A percentile compares a stretch with the other conserved stretches of the same genome.
Evolutionary conservation across 2,329 filamentous ascomycete genomes (phyloP).

Genomic region (Sporothrix globosa): DNA sequence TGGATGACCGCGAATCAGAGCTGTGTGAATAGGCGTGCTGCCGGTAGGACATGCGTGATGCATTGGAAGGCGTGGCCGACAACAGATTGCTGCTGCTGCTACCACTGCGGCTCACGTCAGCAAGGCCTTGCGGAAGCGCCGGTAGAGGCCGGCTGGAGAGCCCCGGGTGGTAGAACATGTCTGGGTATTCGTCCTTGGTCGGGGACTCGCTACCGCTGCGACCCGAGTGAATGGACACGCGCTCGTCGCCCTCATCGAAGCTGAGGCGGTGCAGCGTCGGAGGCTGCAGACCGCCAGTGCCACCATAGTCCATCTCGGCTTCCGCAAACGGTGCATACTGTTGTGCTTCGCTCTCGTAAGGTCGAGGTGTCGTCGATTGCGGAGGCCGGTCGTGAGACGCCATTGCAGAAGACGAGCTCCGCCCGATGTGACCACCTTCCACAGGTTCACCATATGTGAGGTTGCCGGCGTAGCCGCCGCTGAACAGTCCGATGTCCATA

Average conservation of each 20-base stretch:
- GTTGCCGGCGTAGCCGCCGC: conserved; percentile 67
- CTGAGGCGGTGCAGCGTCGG: conserved; percentile 75
- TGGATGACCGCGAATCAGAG: conserved; percentile 50
- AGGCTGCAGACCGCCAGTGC: conserved; percentile 84
- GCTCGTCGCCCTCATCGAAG: conserved; percentile 92
- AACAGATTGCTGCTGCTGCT: conserved; percentile 52
- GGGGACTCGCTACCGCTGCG: conserved; percentile 68
- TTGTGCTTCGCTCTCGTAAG: conserved; percentile 43
- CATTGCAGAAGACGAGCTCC: conserved; percentile 42
- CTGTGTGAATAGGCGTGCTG: conserved; percentile 57
- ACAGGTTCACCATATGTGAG: conserved; percentile 53
- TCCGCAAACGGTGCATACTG: conserved; percentile 54
- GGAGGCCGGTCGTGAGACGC: conserved; percentile 52
- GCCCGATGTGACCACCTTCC: conserved; percentile 48
- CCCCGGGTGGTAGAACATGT: conserved; percentile 92
- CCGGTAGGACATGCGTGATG: conserved; percentile 52
- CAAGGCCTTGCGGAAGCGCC: conserved; percentile 63
- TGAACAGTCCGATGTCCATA: conserved; percentile 74
- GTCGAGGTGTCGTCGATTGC: conserved; percentile 52
- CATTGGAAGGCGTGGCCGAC: conserved; percentile 48
- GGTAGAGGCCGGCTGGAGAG: conserved; percentile 67
- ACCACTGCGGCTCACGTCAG: conserved; percentile 50
- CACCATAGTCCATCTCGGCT: conserved; percentile 81
- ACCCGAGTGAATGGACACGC: conserved; percentile 59
- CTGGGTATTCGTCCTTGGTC: conserved; percentile 73